Evolutionary conservation across 495 filamentous ascomycete genomes (phyloP).

Genomic region (Annulohypoxylon stygium): DNA sequence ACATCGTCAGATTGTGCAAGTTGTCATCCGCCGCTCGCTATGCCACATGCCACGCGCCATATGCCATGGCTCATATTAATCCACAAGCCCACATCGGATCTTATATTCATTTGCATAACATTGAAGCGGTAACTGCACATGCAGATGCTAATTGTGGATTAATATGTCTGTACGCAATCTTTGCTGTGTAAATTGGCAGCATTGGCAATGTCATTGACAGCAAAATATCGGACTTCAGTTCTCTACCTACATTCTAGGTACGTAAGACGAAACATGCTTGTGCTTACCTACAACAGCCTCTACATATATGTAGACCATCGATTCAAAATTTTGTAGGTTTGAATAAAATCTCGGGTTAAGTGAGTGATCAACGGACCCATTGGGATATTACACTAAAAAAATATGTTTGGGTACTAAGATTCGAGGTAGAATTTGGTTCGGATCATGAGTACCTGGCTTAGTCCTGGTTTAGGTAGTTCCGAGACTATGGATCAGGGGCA

Average conservation of each 20-base stretch:
- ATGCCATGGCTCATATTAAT: not conserved
- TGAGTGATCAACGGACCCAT: not conserved
- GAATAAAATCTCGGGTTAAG: constrained; percentile 12
- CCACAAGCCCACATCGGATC: not conserved
- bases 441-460: constrained; percentile 22
- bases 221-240: not conserved
- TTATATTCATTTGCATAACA: constrained; percentile 1
- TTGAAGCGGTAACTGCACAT: not conserved
- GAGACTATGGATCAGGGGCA: constrained; percentile 46
- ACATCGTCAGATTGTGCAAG: constrained; percentile 7
- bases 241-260: not conserved
- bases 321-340: constrained; percentile 1
- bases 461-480: constrained; percentile 37
- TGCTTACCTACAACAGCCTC: not conserved
- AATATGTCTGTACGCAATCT: not conserved
- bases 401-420: not conserved
- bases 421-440: constrained; percentile 15
- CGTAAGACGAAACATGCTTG: constrained; percentile 2
- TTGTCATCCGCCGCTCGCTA: not conserved
- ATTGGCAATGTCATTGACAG: not conserved
- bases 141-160: not conserved
- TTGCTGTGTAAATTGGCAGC: not conserved
- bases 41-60: not conserved
- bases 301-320: not conserved
- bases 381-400: not conserved